A percentile compares a stretch with the other conserved stretches of the same genome.
Evolutionary conservation across 768 basidiomycete genomes (phyloP).

Genomic region (Auricularia sp.): DNA sequence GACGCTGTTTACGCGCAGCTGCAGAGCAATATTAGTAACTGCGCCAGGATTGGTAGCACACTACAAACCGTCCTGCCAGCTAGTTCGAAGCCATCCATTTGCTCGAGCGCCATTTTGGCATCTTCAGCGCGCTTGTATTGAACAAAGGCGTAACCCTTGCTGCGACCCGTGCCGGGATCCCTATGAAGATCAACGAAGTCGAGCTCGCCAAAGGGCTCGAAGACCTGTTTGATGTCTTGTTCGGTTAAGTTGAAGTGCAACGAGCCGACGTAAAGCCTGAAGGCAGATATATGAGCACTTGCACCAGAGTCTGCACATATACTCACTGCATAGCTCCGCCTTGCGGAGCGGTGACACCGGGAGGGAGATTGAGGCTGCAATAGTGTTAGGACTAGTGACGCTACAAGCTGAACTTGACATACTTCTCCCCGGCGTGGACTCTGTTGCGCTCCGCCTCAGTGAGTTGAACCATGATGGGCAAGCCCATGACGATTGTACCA

Average conservation of each 20-base stretch:
- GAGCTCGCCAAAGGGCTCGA: conserved; percentile 96
- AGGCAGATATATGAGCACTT: conserved; percentile 1
- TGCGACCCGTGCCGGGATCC: conserved; percentile 88
- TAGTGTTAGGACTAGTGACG: neutral
- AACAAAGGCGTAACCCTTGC: conserved; percentile 96
- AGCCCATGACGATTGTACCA: conserved; percentile 96
- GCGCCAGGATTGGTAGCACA: conserved; percentile 4
- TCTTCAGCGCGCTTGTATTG: conserved; percentile 90
- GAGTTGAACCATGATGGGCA: conserved; percentile 92
- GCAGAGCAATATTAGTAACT: conserved; percentile 12
- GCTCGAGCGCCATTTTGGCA: conserved; percentile 92
- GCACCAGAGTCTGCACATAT: conserved; percentile 17
- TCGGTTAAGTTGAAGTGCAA: conserved; percentile 95
- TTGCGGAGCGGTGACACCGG: conserved; percentile 73
- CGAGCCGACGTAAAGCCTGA: conserved; percentile 90
- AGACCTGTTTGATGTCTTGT: conserved; percentile 97
- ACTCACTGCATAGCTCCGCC: conserved; percentile 73
- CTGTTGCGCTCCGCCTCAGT: conserved; percentile 95
- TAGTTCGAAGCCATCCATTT: conserved; percentile 98
- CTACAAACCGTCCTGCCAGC: conserved; percentile 78
- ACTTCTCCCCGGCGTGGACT: conserved; percentile 83
- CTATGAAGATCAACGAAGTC: conserved; percentile 98
- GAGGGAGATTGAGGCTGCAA: conserved; percentile 73
- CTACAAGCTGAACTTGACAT: conserved; percentile 20
- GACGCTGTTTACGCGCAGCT: conserved; percentile 87